Evolutionary conservation across 305 asterid species (phyloP), one percentile per base, ranked within the genome.

Genomic region (Withania somnifera): DNA sequence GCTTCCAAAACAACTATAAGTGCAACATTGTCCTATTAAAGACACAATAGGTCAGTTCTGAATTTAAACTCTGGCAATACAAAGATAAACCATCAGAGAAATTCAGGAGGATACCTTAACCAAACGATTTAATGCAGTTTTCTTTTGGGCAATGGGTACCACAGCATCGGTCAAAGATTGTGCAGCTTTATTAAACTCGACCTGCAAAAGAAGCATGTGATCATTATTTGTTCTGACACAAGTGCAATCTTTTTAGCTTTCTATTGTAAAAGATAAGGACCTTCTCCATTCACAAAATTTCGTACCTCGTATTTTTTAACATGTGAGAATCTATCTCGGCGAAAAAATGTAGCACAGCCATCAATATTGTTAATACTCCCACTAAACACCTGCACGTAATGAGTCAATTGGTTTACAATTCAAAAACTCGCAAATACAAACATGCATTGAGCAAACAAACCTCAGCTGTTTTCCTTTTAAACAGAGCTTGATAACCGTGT

Each of bases 101-200:
- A 69, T 26, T 66, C 80, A 81, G 54, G 73, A 76, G 36, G 61
- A 66, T 84, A 96, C 99, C 98, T 92, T 95, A 79, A 93, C 91
- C 92, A 97, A 87, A 80, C 99, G 95, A 85, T 91, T 88, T 73
- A 97, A 85, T 69, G 97, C 97, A 79, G 87, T 87, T 87, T 93
- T 92, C 88, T 89, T 94, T 87, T 94, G 99, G 47, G 95, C 87
- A 88, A 87, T 92, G 64, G 97, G 97, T 89, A 91, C 90, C 81
- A 92, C 81, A 80, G 97, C 96, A 84, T 97, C 99, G 57, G 95
- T 91, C 83, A 94, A 85, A 77, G 99, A 94, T 84, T 94, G 99
- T 76, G 98, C 99, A 77, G 98, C 98, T 90, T 97, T 94, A 87
- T 97, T 97, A 85, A 94, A 97, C 88, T 97, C 99, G 85, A 97